Base-by-base conservation (phyloP, 2,329 filamentous ascomycete species). In the Rhinocladiella mackenziei region DNA sequence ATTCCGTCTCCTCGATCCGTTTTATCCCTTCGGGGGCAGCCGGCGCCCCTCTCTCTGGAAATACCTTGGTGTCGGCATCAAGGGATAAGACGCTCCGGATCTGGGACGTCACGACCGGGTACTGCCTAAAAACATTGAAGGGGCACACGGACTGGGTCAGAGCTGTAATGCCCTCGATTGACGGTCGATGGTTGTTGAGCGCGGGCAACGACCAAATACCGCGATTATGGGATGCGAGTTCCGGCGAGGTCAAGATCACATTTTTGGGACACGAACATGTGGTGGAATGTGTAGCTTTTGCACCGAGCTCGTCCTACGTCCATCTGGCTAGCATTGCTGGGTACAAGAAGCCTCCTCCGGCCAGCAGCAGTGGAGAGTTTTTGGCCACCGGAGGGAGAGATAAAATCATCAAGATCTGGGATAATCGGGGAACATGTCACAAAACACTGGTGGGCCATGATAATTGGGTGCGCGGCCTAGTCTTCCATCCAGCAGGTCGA, bases 71-170 rank as follows among this genome's bases (percentile, higher is more conserved):
- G 8, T 89, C 84, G 47, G 89, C 89, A 5, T 91, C 85, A 56
- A 76, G 89, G 62, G 89, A 96, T 65, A 84, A 84, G 63, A 86
- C 86, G 2, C 71, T 97, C 39, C 78, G 84, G 45, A 84, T 96
- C 64, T 96, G 91, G 89, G 89, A 96, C 60, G 85, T 91, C 18
- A 89, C 85, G 19, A 96, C 89, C 1, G 89, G 91, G 4, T 96
- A 89, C 63, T 95, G 89, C 60, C 76, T 96, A 31, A 89, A 87
- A 65, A 95, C 89, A n/a, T 75, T 96, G 51, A 77, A 81, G 20
- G 89, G 89, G 1, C 89, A 96, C 58, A 76, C 75, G 2, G 89
- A 86, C 56, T 96, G 91, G 89, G 86, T 97, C n/a, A 81, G 89
- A 47, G 86, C 91, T 55, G 85, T 96, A 6, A 78, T 76, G 13